Base-by-base conservation (phyloP, 805 yeast genomes). In the Lachancea meyersii region DNA sequence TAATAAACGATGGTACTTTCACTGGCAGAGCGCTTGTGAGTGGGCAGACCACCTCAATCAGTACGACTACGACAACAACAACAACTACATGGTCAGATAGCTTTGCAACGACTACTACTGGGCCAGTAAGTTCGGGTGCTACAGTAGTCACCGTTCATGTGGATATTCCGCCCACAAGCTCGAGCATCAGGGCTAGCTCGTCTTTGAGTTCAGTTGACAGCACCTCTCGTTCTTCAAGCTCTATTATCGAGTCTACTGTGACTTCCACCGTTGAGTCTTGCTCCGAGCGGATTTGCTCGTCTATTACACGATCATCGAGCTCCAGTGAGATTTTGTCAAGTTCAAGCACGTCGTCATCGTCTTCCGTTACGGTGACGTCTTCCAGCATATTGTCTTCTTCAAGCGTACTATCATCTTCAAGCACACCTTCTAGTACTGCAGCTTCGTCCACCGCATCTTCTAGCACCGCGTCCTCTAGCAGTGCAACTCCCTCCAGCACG, bases 1-100 rank as follows among this genome's bases (percentile, higher is more conserved):
- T 45, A 9, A 38, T 45, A 11, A 38, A 41, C 8, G 45, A 45
- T 23, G 48, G 44, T 8, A 31, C 36, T 6, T 45, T 40, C 31
- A 40, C 48, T 1, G 48, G 48, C 13, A 38, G 16, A 3, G 41
- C 35, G 16, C 22, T 24, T 13, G 42, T 26, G 13, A 21, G 23
- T 23, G 45, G 38, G 16, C 21, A 31, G 13, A 28, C 45, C n/a
- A 40, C 23, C 20, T 18, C 34, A 14, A 9, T 11, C 11, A 21
- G 26, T 13, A 26, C 27, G 9, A 40, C 44, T 5, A 40, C 38
- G 8, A 34, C 34, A 3, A 40, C 44, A 9, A 40, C 44, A 8
- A 34, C 39, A 17, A 40, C 35, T 16, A 14, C 22, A 3, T 40
- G 44, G 44, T 8, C 38, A 17, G 20, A 30, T 13, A 26, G 30